Base-by-base conservation (phyloP, 2,329 filamentous ascomycete genomes). In the Phaeoacremonium minimum region DNA sequence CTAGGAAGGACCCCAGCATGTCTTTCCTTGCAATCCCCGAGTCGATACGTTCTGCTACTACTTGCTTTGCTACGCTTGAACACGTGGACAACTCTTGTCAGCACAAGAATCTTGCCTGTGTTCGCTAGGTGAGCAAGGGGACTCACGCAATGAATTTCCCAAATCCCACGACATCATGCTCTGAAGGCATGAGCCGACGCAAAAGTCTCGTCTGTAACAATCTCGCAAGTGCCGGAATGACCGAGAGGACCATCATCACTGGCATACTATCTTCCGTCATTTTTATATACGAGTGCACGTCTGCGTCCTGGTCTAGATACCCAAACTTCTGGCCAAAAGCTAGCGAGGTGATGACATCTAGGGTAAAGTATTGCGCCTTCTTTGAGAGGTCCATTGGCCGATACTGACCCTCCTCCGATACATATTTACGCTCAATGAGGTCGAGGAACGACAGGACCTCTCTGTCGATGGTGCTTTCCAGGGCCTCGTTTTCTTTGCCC, bases 341-440 rank as follows among this genome's bases (percentile, higher is more conserved):
- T 11, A 79, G 48, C 4, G 64, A 60, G 16, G 64, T 70, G 41
- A 79, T 74, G 28, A 77, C 68, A 43, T 79, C 74, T 4, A 77
- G 55, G 1, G 73, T 75, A 31, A 77, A 66, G 54, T 64, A 76
- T 37, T 73, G 69, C 3, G 68, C 61, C 36, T 71, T 70, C 19
- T 57, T 56, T 5, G 67, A 68, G 31, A 78, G 48, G 43, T 79
- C 71, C 46, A 74, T 58, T 6, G 63, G 51, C 36, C 69, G 67
- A 18, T 44, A 50, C 1, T 47, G 42, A 7, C 36, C 42, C 15
- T 44, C 44, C 15, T 49, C 50, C 4, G 55, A 58, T 9, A 61
- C 36, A 43, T 69, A 71, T 20, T 50, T 50, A 16, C 44, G 50
- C 38, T 66, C 60, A 26, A 78, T 63, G 7, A 77, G 60, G 14